phyloP scores from a whole-genome alignment of 1,284 basidiomycete species.

The Irpex sp. region DNA sequence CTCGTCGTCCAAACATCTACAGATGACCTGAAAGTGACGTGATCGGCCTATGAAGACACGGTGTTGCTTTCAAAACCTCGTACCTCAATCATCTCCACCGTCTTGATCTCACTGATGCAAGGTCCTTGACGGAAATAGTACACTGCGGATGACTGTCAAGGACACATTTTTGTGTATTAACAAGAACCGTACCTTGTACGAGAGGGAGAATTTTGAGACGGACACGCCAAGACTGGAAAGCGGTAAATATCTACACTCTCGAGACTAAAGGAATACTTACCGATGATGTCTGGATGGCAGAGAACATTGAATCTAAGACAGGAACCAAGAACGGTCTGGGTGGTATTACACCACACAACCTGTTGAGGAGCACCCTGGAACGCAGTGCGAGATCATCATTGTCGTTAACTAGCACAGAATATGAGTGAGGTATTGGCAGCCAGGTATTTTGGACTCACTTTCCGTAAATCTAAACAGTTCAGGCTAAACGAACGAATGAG shows the following conservation, averaged over 20 bases:
- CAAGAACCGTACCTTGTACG: constrained; percentile 52
- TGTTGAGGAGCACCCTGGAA: constrained; percentile 57
- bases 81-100: constrained; percentile 68
- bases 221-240: constrained; percentile 63
- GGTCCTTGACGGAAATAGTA: constrained; percentile 75
- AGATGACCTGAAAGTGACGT: constrained; percentile 45
- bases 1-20: constrained; percentile 69
- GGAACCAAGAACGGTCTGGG: constrained; percentile 55
- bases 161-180: background rate
- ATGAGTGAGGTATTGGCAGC: constrained; percentile 3
- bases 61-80: background rate
- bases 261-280: constrained; percentile 33
- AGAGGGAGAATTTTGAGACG: constrained; percentile 70
- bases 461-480: constrained; percentile 73
- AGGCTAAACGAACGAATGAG: constrained; percentile 38
- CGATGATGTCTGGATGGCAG: constrained; percentile 61
- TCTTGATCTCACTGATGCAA: constrained; percentile 56
- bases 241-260: background rate
- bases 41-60: background rate
- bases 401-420: constrained; percentile 50
- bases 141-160: constrained; percentile 34
- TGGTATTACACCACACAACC: constrained; percentile 73
- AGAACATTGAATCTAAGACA: constrained; percentile 62
- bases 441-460: constrained; percentile 32
- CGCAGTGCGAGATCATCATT: constrained; percentile 63